These are phyloP conservation scores for Corniculantispora saksenae DNA, from an alignment of 2,329 filamentous ascomycete genomes.

Conservation along the genomic window DNA sequence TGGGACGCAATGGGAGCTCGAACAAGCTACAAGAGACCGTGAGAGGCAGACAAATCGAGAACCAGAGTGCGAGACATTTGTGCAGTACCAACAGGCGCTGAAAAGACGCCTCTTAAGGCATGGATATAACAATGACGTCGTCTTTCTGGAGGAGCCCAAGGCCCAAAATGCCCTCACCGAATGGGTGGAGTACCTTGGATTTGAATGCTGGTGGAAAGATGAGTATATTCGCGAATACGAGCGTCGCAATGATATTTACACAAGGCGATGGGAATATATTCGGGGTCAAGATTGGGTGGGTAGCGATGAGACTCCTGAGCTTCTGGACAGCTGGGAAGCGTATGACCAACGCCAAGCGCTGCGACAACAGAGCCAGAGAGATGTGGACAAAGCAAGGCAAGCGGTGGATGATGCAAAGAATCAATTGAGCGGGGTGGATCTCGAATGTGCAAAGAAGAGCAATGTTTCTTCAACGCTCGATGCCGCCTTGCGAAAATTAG, in stretches of 20 bases:
- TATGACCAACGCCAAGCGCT: no score
- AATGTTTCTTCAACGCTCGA: background rate
- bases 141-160: background rate
- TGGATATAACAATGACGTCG: background rate
- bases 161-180: background rate
- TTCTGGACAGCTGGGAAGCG: background rate
- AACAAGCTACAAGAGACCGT: no score
- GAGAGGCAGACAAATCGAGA: background rate
- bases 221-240: background rate
- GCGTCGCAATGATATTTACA: background rate
- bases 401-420: no score
- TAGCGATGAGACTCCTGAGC: background rate
- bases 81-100: background rate
- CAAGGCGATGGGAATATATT: background rate
- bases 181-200: background rate
- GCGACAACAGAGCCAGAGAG: no score
- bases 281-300: background rate
- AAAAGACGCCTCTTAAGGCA: background rate
- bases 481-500: background rate
- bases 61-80: background rate
- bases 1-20: no score
- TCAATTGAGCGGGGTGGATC: background rate
- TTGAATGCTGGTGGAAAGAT: background rate
- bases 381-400: no score
- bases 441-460: background rate